A percentile compares a stretch with the other conserved stretches of the same genome.
phyloP scores from a whole-genome alignment of 2,329 filamentous ascomycete genomes.

The Beauveria scarabaeidicola region DNA sequence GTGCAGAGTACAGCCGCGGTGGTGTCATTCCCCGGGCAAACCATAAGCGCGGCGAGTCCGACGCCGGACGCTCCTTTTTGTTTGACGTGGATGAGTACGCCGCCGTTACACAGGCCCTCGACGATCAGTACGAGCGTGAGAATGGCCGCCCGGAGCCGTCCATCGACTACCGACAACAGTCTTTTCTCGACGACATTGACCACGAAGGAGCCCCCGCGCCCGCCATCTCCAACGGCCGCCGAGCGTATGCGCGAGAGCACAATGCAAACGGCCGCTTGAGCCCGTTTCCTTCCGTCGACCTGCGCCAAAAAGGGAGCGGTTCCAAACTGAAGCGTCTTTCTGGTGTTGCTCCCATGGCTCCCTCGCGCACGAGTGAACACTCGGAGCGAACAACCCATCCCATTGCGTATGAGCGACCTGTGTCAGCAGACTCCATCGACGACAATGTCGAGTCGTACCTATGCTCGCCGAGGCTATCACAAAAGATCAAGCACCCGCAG shows the following conservation, averaged over 20 bases:
- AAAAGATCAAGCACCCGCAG: slow-evolving; percentile 78
- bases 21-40: neutral
- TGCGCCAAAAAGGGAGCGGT: slow-evolving; percentile 45
- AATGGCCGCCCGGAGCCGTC: slow-evolving; percentile 18
- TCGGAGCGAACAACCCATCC: slow-evolving; percentile 25
- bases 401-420: slow-evolving; percentile 61
- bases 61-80: slow-evolving; percentile 8
- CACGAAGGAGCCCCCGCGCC: slow-evolving; percentile 65
- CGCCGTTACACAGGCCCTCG: slow-evolving; percentile 16
- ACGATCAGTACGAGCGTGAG: slow-evolving; percentile 24
- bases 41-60: slow-evolving; percentile 12
- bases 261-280: slow-evolving; percentile 34
- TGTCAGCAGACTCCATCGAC: slow-evolving; percentile 79
- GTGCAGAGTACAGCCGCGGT: slow-evolving; percentile 23
- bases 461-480: slow-evolving; percentile 72
- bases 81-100: slow-evolving; percentile 12
- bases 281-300: slow-evolving; percentile 31
- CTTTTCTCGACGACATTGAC: slow-evolving; percentile 15
- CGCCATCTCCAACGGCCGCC: slow-evolving; percentile 53
- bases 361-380: slow-evolving; percentile 25
- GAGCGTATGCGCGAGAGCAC: slow-evolving; percentile 44
- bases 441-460: slow-evolving; percentile 81
- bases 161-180: neutral
- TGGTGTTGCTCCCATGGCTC: slow-evolving; percentile 29
- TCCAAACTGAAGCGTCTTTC: slow-evolving; percentile 53